phyloP scores from a whole-genome alignment of 805 yeast genomes.

The Kurtzmaniella cleridarum region DNA sequence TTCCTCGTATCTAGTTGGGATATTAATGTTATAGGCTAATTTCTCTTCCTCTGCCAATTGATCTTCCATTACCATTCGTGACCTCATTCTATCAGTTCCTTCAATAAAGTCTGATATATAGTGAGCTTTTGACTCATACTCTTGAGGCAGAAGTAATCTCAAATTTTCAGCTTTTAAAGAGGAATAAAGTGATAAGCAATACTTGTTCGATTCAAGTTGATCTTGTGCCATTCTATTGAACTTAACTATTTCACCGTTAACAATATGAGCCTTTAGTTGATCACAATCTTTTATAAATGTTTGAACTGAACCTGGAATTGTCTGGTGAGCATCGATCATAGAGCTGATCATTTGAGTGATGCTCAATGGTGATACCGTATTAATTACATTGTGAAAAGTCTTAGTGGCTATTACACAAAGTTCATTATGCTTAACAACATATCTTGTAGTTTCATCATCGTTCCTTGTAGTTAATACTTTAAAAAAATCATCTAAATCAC shows the following conservation, averaged over 20 bases:
- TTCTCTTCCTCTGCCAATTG: constrained; percentile 41
- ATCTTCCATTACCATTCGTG: constrained; percentile 51
- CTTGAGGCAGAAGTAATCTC: constrained; percentile 22
- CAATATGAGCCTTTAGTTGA: constrained; percentile 26
- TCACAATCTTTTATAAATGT: constrained; percentile 32
- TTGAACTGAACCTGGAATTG: constrained; percentile 24
- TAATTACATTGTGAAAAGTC: constrained; percentile 16
- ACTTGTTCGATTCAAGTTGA: constrained; percentile 52
- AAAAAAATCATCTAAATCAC: constrained; percentile 26
- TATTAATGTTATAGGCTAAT: constrained; percentile 34
- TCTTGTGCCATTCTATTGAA: constrained; percentile 58
- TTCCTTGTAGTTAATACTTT: constrained; percentile 23
- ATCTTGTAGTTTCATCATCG: constrained; percentile 31
- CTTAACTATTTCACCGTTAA: constrained; percentile 42
- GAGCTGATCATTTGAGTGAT: constrained; percentile 28
- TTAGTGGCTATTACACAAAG: constrained; percentile 21
- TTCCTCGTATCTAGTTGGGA: constrained; percentile 24
- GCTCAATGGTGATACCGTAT: constrained; percentile 8
- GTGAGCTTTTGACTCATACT: constrained; percentile 10
- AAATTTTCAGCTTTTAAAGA: constrained; percentile 39
- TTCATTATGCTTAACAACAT: constrained; percentile 24
- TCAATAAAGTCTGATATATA: constrained; percentile 67
- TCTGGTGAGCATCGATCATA: constrained; percentile 31
- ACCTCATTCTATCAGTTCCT: constrained; percentile 63
- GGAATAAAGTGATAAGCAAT: constrained; percentile 44